phyloP scores from a whole-genome alignment of 2,329 filamentous ascomycete species.

The Penicillium sp. region DNA sequence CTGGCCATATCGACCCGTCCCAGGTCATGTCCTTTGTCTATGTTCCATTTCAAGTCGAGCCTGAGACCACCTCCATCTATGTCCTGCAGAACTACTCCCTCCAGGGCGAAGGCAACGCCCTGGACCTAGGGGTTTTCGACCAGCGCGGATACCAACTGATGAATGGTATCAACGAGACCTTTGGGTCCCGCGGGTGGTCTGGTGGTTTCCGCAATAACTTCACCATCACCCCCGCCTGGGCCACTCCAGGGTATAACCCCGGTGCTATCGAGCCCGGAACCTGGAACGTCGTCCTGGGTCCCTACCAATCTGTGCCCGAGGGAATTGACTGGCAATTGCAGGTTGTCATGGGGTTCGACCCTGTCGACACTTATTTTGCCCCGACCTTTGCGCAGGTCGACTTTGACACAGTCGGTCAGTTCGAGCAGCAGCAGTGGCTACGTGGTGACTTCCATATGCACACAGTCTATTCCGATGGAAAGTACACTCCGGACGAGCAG shows the following conservation, averaged over 20 bases:
- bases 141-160: slow-evolving; percentile 21
- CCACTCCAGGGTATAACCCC: slow-evolving; percentile 30
- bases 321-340: slow-evolving; percentile 29
- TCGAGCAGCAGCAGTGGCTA: slow-evolving; percentile 18
- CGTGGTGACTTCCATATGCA: slow-evolving; percentile 33
- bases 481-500: neutral
- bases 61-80: slow-evolving; percentile 24
- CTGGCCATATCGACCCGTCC: slow-evolving; percentile 15
- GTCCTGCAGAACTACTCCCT: slow-evolving; percentile 27
- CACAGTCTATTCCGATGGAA: slow-evolving; percentile 30
- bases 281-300: slow-evolving; percentile 30
- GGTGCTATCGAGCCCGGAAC: slow-evolving; percentile 25
- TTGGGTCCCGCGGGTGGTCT: slow-evolving; percentile 6
- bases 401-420: slow-evolving; percentile 12
- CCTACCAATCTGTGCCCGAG: slow-evolving; percentile 21
- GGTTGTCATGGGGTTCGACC: slow-evolving; percentile 20
- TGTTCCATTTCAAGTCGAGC: slow-evolving; percentile 22
- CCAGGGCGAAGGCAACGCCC: slow-evolving; percentile 22
- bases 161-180: slow-evolving; percentile 8
- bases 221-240: slow-evolving; percentile 25
- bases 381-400: slow-evolving; percentile 14
- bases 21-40: slow-evolving; percentile 30
- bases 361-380: slow-evolving; percentile 13
- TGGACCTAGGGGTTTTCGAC: slow-evolving; percentile 29
- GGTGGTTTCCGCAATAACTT: slow-evolving; percentile 24